Base-by-base conservation (phyloP, 1,139 yeast genomes). In the Suzukiozyma palmioleophila region DNA sequence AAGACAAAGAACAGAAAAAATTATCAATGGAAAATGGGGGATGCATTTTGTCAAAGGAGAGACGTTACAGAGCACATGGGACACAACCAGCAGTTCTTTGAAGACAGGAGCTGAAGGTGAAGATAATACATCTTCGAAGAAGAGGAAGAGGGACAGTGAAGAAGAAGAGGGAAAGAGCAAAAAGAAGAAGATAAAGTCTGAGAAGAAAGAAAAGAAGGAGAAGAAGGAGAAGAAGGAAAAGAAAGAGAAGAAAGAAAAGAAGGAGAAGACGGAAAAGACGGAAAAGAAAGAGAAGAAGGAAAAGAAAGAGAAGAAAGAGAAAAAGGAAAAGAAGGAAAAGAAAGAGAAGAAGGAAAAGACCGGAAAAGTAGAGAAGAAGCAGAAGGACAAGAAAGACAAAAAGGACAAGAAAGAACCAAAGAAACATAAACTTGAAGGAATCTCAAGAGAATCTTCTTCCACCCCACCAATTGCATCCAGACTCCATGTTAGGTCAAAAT, bases 21-120 rank as follows among this genome's bases (percentile, higher is more conserved):
- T 87, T 40, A 69, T 84, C 29, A 76, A 77, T 50, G 95, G 95
- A 3, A 83, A 81, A 52, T 82, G 90, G 84, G 96, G 97, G 6
- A 80, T 90, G 62, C 78, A 79, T 44, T 92, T 92, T 62, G 84
- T 90, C 9, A 80, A 75, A 54, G 97, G 97, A 2, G 96, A 85
- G 38, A 82, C 83, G 1, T 64, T 92, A 45, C 74, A 75, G 41
- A 88, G 96, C 50, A 86, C 97, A 0, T 84, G 96, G 85, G 92
- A 87, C 56, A 64, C 75, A n/a, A 78, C 80, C 38, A 60, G 71
- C 8, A 77, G 73, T 52, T 58, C 55, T 40, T 53, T 78, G 41
- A 48, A 36, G 26, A 32, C 32, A 35, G 31, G 29, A 26, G 28
- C 11, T 32, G 39, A 14, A 7, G 12, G 21, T 5, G 32, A 29